These are phyloP conservation scores for Diplogelasinospora grovesii DNA, from an alignment of 495 filamentous ascomycete genomes.

Conservation along the genomic window DNA sequence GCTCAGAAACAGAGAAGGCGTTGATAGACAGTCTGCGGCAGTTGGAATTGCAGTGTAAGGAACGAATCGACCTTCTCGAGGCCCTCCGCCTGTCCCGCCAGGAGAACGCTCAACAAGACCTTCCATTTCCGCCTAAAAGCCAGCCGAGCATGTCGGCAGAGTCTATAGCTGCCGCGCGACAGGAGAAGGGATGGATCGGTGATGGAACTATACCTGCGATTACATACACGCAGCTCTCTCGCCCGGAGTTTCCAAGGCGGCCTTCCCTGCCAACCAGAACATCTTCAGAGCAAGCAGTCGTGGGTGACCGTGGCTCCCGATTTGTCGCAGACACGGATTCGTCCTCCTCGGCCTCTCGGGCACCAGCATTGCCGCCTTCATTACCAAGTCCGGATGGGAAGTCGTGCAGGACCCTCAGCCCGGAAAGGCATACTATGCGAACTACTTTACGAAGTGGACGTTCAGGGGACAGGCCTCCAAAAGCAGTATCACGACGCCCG, in stretches of 20 bases:
- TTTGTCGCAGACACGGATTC: constrained; percentile 18
- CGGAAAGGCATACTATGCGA: constrained; percentile 77
- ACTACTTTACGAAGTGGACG: constrained; percentile 67
- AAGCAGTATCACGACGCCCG: constrained; percentile 38
- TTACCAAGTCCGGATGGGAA: constrained; percentile 28
- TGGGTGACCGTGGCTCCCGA: constrained; percentile 13
- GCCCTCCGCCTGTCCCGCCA: constrained; percentile 70
- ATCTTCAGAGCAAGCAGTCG: constrained; percentile 43
- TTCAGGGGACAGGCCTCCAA: constrained; percentile 52
- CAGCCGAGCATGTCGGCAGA: constrained; percentile 9
- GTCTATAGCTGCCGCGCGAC: constrained; percentile 21
- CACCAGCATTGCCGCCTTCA: constrained; percentile 14
- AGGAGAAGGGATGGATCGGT: constrained; percentile 59
- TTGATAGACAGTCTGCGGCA: constrained; percentile 73
- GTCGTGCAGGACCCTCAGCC: constrained; percentile 63
- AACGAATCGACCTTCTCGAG: constrained; percentile 82
- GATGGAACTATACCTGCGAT: constrained; percentile 74
- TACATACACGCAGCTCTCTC: constrained; percentile 68
- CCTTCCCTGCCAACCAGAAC: constrained; percentile 44
- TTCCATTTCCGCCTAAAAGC: constrained; percentile 2
- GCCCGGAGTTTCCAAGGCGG: constrained; percentile 58
- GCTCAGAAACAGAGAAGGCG: constrained; percentile 77
- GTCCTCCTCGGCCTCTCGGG: constrained; percentile 26
- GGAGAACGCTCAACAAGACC: constrained; percentile 40
- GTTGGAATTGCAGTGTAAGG: constrained; percentile 89